Base-by-base conservation (phyloP, 2,329 filamentous ascomycete species). In the Colletotrichum sp. region DNA sequence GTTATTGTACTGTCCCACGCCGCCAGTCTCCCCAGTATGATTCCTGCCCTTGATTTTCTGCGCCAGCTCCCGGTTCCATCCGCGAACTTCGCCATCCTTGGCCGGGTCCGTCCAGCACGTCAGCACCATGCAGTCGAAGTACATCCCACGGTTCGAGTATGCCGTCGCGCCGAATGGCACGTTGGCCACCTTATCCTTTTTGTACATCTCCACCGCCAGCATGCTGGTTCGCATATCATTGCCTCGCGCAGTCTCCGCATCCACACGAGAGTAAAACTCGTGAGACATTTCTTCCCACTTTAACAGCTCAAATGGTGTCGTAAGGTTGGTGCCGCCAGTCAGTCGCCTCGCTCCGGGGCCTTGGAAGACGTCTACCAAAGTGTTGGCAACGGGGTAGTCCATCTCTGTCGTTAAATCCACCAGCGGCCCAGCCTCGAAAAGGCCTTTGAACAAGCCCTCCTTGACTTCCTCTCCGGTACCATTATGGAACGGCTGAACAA, bases 261-360 rank as follows among this genome's bases (percentile, higher is more conserved):
- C 78, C 4, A 80, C 78, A 13, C 81, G 80, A 2, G 71, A n/a
- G 69, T 80, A 81, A 44, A 86, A 84, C 3, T 69, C 78, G 3
- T 82, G 79, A 8, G 83, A 80, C 6, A 85, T 78, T 8, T 79
- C 74, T 71, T 83, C 77, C 27, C 83, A 78, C 65, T 87, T 85
- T 0, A 77, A 76, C 7, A 79, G 79, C 25, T 82, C 82, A 27
- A 89, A 79, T 0, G 88, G 87, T 30, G 87, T 82, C 8, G 85
- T 83, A 77, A 86, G 86, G 68, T 86, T 88, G 12, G 87, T 81
- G 0, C 87, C 87, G 71, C 88, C 87, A 74, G 87, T 80, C 8
- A 82, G 75, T 66, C 83, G 85, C 6, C 86, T 83, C 61, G 82
- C 83, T 4, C 86, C 83, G n/a, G 84, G 80, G 1, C 81, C 82